These are phyloP conservation scores for Cystofilobasidium ferigula DNA, from an alignment of 768 basidiomycete genomes.

Conservation along the genomic window DNA sequence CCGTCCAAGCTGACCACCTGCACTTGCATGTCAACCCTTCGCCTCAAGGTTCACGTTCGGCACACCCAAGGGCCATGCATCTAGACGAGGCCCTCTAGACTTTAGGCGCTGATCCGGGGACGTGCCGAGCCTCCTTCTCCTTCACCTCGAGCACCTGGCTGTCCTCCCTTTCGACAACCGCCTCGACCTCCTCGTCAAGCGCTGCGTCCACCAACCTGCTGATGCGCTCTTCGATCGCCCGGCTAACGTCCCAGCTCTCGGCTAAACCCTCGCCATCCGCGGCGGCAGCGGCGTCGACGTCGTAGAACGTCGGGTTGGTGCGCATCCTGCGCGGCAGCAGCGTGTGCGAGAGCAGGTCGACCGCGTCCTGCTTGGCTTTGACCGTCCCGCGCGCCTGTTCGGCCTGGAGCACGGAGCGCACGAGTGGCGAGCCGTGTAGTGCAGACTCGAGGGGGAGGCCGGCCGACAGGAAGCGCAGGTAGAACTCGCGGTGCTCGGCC, in stretches of 20 bases:
- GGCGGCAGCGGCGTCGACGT: background rate
- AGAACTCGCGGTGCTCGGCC: constrained; percentile 66
- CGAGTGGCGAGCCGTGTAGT: constrained; percentile 46
- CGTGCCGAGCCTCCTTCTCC: constrained; percentile 10
- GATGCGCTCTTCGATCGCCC: constrained; percentile 1
- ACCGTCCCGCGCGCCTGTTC: constrained; percentile 31
- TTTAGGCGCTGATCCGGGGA: constrained; percentile 21
- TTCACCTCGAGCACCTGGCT: constrained; percentile 7
- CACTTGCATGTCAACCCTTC: too few species aligned
- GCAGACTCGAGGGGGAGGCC: constrained; percentile 83
- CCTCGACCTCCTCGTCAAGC: constrained; percentile 13
- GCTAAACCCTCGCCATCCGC: constrained; percentile 1
- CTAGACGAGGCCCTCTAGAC: background rate
- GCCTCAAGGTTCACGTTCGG: too few species aligned
- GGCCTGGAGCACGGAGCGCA: constrained; percentile 36
- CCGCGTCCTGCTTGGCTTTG: constrained; percentile 52
- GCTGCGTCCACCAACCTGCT: constrained; percentile 16
- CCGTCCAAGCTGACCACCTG: too few species aligned
- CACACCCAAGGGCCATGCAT: too few species aligned
- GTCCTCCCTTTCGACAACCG: background rate
- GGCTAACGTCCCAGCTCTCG: too few species aligned
- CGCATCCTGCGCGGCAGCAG: constrained; percentile 60
- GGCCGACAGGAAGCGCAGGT: constrained; percentile 70
- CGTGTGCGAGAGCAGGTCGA: constrained; percentile 70
- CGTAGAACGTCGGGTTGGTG: constrained; percentile 76